These are phyloP conservation scores for Rhynchospora tenuis DNA, from an alignment of 176 grass and related monocot genomes.

Conservation along the genomic window DNA sequence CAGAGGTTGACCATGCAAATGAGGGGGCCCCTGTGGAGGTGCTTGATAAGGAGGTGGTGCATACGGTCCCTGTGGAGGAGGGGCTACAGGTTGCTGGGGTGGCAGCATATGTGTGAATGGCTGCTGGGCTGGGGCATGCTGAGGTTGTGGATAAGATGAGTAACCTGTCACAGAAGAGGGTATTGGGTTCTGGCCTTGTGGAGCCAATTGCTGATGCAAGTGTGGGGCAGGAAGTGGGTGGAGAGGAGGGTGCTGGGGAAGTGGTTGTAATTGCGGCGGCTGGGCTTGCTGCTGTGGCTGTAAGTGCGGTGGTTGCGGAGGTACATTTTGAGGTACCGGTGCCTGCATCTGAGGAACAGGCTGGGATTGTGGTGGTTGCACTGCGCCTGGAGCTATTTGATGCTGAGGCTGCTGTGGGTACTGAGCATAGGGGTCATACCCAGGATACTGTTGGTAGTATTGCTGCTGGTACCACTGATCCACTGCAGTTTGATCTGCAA, in stretches of 20 bases:
- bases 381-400: neutral
- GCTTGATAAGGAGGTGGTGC: slow-evolving; percentile 32
- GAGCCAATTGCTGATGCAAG: slow-evolving; percentile 31
- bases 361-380: slow-evolving; percentile 36
- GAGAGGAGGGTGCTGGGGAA: slow-evolving; percentile 25
- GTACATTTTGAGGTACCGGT: slow-evolving; percentile 29
- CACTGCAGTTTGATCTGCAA: slow-evolving; percentile 37
- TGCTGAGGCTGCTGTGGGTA: slow-evolving; percentile 42
- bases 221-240: slow-evolving; percentile 40
- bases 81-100: slow-evolving; percentile 27
- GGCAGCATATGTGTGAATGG: slow-evolving; percentile 21
- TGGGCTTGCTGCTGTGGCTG: slow-evolving; percentile 41
- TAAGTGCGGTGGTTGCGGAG: slow-evolving; percentile 19
- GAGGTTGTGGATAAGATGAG: slow-evolving; percentile 44
- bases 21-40: slow-evolving; percentile 20
- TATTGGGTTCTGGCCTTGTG: slow-evolving; percentile 28
- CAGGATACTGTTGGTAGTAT: slow-evolving; percentile 81
- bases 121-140: slow-evolving; percentile 22
- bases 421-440: slow-evolving; percentile 64
- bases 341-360: slow-evolving; percentile 23
- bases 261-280: slow-evolving; percentile 33
- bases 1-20: slow-evolving; percentile 21
- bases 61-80: slow-evolving; percentile 38
- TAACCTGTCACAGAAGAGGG: slow-evolving; percentile 35
- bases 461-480: slow-evolving; percentile 88